phyloP scores from a whole-genome alignment of 495 filamentous ascomycete genomes.

The Entonaema liquescens region DNA sequence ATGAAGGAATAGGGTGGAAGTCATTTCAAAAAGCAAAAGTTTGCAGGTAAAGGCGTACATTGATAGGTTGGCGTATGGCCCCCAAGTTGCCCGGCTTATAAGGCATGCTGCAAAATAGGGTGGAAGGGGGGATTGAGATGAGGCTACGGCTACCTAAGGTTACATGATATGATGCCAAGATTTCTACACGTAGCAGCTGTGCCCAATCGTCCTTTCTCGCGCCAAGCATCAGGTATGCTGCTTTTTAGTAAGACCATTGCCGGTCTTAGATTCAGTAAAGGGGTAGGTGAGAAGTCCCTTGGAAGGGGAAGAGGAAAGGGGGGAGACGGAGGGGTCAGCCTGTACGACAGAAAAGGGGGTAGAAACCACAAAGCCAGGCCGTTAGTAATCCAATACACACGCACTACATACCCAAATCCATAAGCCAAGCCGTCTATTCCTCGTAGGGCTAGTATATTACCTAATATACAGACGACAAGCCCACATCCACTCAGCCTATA shows the following conservation, averaged over 20 bases:
- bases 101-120: conserved; percentile 22
- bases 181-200: too few species aligned
- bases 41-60: not conserved
- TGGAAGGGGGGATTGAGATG: conserved; percentile 9
- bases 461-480: not conserved
- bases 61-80: conserved; percentile 14
- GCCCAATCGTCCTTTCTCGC: not conserved
- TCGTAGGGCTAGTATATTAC: not conserved
- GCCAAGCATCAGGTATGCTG: too few species aligned
- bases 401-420: too few species aligned
- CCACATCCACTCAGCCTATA: not conserved
- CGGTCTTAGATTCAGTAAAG: too few species aligned
- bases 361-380: not conserved
- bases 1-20: conserved; percentile 35
- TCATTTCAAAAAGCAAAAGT: not conserved
- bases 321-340: not conserved
- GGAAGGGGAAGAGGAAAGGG: not conserved
- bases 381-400: not conserved
- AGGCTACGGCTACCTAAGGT: not conserved
- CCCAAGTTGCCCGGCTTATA: conserved; percentile 12
- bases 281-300: too few species aligned
- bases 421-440: too few species aligned
- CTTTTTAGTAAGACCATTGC: too few species aligned
- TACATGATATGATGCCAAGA: conserved; percentile 17
- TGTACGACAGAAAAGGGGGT: not conserved